Base-by-base conservation (phyloP, 768 basidiomycete genomes). In the Chalciporus piperatus region DNA sequence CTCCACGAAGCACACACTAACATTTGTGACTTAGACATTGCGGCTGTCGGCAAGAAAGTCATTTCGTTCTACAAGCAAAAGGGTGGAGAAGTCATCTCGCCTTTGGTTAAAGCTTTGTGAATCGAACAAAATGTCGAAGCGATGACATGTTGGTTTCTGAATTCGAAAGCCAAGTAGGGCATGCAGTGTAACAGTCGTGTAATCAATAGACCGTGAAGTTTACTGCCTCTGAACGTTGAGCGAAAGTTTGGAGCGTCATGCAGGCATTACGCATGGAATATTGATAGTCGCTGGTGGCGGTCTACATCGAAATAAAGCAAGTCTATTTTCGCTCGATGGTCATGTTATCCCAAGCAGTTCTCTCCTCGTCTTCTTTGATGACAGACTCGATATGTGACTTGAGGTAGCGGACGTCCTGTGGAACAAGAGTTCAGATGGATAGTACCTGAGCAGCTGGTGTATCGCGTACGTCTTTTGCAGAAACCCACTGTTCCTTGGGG, bases 381-480 rank as follows among this genome's bases (percentile, higher is more conserved):
- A 96, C 87, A 39, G 85, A 80, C 53, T 75, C 59, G 37, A 98
- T 82, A 67, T 87, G 81, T 25, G 90, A 87, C 55, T 76, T 79
- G 61, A 98, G 83, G 80, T 97, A 98, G 52, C 93, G 89, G 56
- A 80, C 70, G 69, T 98, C 96, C 96, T 98, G 71, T 20, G 38
- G 45, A 12, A 40, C 42, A 16, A 51, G 41, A 10, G 54, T 54
- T 54, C 28, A 52, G 56, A 25, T 9, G 25, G 37, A 53, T 19
- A 50, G 47, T 57, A 54, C 7, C 43, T 30, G 25, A 6, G 30
- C 16, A 37, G n/a, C n/a, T 17, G 17, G 32, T 3, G 22, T 19
- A 50, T 16, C 12, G 52, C 82, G 44, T 62, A 97, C 96, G 72
- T 97, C 87, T 55, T 81, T 79, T 2, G 81, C 73, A 52, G 79